Evolutionary conservation across 2,329 filamentous ascomycete genomes (phyloP).

Genomic region (Penicillium occitanis): DNA sequence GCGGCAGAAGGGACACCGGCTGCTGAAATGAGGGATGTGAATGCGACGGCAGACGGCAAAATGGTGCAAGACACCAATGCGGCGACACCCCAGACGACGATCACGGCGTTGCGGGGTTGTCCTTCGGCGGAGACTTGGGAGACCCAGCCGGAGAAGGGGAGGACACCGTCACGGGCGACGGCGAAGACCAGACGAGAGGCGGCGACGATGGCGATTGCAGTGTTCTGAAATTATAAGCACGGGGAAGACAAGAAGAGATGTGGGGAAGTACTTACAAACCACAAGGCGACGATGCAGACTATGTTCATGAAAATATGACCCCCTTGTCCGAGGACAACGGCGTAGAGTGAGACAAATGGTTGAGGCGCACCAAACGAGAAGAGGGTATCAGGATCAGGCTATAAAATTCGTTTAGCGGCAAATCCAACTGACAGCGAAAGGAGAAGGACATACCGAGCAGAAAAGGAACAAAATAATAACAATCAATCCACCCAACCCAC

Average conservation of each 20-base stretch:
- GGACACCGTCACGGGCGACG: slow-evolving; percentile 61
- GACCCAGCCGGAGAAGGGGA: slow-evolving; percentile 61
- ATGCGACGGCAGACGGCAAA: slow-evolving; percentile 55
- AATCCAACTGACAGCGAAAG: too few species aligned
- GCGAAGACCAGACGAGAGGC: slow-evolving; percentile 63
- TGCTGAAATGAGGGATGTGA: slow-evolving; percentile 56
- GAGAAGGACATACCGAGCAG: slow-evolving; percentile 47
- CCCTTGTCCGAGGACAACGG: slow-evolving; percentile 55
- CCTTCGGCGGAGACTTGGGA: slow-evolving; percentile 54
- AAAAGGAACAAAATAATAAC: slow-evolving; percentile 61
- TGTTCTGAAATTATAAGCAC: slow-evolving; percentile 47
- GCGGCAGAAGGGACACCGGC: slow-evolving; percentile 55
- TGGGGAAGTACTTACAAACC: slow-evolving; percentile 47
- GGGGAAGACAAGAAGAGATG: slow-evolving; percentile 20
- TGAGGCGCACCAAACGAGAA: slow-evolving; percentile 57
- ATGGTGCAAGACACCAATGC: slow-evolving; percentile 60
- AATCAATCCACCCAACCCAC: slow-evolving; percentile 56
- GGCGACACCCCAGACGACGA: slow-evolving; percentile 58
- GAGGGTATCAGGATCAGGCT: slow-evolving; percentile 53
- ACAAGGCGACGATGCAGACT: slow-evolving; percentile 53
- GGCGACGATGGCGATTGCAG: slow-evolving; percentile 59
- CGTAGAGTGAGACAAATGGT: slow-evolving; percentile 60
- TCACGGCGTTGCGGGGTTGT: slow-evolving; percentile 60
- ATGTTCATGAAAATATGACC: slow-evolving; percentile 63
- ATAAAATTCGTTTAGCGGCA: too few species aligned